Evolutionary conservation across 108 stramenopile species (phyloP).

Genomic region (Discostella pseudostelligera): DNA sequence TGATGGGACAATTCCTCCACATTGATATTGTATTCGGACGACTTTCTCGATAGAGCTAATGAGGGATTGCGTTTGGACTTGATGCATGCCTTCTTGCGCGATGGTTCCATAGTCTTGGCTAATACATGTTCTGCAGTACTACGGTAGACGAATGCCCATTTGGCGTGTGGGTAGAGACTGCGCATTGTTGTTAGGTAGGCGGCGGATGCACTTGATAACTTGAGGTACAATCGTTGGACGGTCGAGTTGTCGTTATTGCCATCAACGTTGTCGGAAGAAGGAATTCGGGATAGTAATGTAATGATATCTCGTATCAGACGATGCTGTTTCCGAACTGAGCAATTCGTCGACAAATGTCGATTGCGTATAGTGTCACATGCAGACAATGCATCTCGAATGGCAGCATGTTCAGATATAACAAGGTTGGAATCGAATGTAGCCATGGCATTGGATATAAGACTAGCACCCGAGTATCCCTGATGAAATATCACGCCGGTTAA

Average conservation of each 20-base stretch:
- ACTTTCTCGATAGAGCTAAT: background rate
- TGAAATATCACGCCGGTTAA: constrained; percentile 10
- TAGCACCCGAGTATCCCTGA: constrained; percentile 12
- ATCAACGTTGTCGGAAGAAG: no score
- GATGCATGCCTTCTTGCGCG: background rate
- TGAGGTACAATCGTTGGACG: constrained; percentile 8
- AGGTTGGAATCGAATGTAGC: background rate
- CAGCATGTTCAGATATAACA: constrained; percentile 13
- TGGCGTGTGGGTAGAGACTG: background rate
- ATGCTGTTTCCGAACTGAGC: background rate
- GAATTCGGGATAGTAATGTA: background rate
- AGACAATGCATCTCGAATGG: constrained; percentile 6
- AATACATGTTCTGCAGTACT: constrained; percentile 4
- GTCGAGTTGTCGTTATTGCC: no score
- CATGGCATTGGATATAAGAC: constrained; percentile 5
- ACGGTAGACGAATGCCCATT: constrained; percentile 15
- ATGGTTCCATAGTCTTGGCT: constrained; percentile 11
- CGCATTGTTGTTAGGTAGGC: constrained; percentile 9
- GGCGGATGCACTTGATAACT: background rate
- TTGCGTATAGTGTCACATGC: constrained; percentile 15
- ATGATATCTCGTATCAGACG: constrained; percentile 10
- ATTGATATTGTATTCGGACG: background rate
- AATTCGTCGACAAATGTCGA: background rate
- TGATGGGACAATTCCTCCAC: constrained; percentile 5
- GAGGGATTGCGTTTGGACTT: constrained; percentile 9